Base-by-base conservation (phyloP, 2,329 filamentous ascomycete species). In the Talaromyces sp. region DNA sequence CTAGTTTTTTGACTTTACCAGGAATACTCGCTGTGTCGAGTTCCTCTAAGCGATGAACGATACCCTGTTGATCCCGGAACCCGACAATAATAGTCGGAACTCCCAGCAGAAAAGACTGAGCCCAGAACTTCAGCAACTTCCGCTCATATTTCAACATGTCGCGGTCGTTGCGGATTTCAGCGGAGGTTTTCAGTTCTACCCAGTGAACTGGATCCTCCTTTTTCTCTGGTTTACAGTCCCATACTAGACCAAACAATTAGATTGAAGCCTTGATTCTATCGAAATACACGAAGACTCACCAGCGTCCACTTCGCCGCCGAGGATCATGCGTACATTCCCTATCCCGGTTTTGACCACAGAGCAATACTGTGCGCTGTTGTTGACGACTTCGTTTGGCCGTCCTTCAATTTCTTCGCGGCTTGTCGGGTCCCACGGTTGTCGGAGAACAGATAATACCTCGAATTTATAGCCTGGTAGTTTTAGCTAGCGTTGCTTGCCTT, bases 41-140 rank as follows among this genome's bases (percentile, higher is more conserved):
- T 66, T 96, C 90, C 69, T 96, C 84, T 11, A 95, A 69, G 11
- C 83, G 80, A 43, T 81, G 80, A 19, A 99, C 78, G 48, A 90
- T 82, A 7, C 94, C 93, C 50, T 86, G 68, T 51, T 81, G 84
- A 30, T 83, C 86, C 43, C 94, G 86, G 70, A 94, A 97, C 1
- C 94, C 94, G 27, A 99, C 89, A 41, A 97, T 85, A 60, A 99
- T 90, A 61, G 87, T 94, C 0, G 91, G 91, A 1, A 97, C 92
- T 36, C 93, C 93, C 2, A 99, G 86, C 2, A 99, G 80, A 68
- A 96, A 99, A 0, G 90, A 96, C 72, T 97, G 94, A 13, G 93
- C 90, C 94, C 94, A 99, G 75, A 93, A 96, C 67, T 95, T 95
- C 73, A 96, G 83, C 49, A 97, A 81, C 70, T 97, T 97, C 44